Percentiles rank a stretch among this genome's conserved stretches.
Evolutionary conservation across 768 basidiomycete genomes (phyloP).

Genomic region (Tylopilus vinaceipallidus): DNA sequence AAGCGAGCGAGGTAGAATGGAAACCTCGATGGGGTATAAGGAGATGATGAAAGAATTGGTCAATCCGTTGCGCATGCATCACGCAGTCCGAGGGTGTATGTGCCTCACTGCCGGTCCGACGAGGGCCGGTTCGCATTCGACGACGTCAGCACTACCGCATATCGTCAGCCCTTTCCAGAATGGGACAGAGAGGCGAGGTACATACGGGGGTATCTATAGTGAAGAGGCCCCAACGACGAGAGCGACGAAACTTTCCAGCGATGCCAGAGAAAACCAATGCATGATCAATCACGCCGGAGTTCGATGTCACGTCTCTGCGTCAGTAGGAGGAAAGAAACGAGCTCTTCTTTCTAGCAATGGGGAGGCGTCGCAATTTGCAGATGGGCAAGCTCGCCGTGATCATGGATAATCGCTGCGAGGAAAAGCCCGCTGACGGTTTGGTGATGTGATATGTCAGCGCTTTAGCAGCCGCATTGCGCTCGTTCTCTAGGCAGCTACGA

Average conservation of each 20-base stretch:
- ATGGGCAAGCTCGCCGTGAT: no score
- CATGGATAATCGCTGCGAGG: no score
- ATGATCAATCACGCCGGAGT: background rate
- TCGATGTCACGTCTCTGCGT: no score
- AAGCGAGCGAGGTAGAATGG: background rate
- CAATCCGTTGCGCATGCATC: background rate
- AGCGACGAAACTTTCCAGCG: background rate
- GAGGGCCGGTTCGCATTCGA: background rate
- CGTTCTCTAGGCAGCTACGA: no score
- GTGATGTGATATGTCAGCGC: no score
- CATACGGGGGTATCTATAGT: background rate
- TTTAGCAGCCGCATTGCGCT: no score
- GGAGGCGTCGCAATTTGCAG: no score
- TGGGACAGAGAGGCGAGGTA: background rate
- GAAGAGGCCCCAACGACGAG: background rate
- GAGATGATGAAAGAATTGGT: conserved; percentile 15
- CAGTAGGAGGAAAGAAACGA: no score
- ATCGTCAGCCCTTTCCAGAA: background rate
- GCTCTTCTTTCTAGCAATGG: no score
- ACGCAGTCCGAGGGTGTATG: background rate
- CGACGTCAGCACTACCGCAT: background rate
- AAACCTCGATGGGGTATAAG: conserved; percentile 60
- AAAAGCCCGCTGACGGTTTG: no score
- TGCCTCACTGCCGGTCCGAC: background rate
- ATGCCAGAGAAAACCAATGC: background rate